phyloP scores from a whole-genome alignment of 1,139 yeast genomes.

The Scheffersomyces parashehatae region DNA sequence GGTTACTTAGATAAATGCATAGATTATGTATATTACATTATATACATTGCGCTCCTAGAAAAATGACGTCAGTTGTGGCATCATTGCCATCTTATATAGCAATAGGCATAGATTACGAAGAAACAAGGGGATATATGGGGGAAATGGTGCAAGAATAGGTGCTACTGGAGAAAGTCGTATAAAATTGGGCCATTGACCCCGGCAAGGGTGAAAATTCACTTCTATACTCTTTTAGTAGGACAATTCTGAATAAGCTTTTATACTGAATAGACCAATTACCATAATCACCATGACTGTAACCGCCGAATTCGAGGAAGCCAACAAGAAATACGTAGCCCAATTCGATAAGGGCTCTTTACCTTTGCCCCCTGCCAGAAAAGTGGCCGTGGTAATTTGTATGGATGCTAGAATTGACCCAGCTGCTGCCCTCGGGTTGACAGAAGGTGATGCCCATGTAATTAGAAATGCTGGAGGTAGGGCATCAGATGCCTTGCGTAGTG shows the following conservation, averaged over 20 bases:
- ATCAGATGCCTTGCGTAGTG: slow-evolving; percentile 38
- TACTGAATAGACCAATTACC: neutral
- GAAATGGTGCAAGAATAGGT: no score
- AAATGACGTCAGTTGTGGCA: no score
- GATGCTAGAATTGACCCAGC: slow-evolving; percentile 49
- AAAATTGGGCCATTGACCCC: neutral
- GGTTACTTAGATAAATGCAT: no score
- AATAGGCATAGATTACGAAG: no score
- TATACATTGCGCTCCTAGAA: no score
- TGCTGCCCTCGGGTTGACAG: slow-evolving; percentile 36
- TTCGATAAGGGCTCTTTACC: slow-evolving; percentile 29
- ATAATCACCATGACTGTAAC: slow-evolving; percentile 22
- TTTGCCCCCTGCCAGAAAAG: slow-evolving; percentile 37
- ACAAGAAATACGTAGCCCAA: slow-evolving; percentile 16
- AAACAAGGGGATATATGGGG: no score
- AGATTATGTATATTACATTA: no score
- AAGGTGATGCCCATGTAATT: slow-evolving; percentile 48
- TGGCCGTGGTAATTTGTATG: slow-evolving; percentile 43
- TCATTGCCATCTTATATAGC: no score
- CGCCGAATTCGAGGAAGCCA: slow-evolving; percentile 23
- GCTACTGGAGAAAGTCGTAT: neutral
- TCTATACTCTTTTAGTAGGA: neutral
- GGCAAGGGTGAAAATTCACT: neutral
- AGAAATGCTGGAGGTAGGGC: slow-evolving; percentile 50
- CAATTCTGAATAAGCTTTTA: neutral